Evolutionary conservation across 495 filamentous ascomycete genomes (phyloP).

Genomic region (Monascus purpureus): DNA sequence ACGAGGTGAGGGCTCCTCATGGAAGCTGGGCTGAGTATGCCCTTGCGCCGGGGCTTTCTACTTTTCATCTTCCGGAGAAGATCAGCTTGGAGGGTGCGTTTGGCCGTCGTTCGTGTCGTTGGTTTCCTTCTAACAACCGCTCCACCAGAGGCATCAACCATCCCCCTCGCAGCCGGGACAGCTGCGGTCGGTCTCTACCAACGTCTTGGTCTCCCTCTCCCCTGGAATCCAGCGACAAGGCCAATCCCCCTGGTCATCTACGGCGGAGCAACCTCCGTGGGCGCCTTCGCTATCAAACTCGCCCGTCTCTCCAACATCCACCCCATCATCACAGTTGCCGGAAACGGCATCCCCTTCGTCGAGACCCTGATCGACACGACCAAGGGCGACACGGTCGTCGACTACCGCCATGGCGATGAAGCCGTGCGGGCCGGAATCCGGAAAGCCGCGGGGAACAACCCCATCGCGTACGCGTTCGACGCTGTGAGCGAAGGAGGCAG

Average conservation of each 20-base stretch:
- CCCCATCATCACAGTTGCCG: slow-evolving; percentile 58
- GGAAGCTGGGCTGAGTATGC: slow-evolving; percentile 63
- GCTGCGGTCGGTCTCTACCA: slow-evolving; percentile 50
- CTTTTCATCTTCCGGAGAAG: slow-evolving; percentile 51
- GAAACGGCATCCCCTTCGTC: slow-evolving; percentile 40
- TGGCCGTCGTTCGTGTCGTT: neutral
- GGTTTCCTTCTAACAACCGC: neutral
- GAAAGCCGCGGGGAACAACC: slow-evolving; percentile 5
- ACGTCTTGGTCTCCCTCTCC: slow-evolving; percentile 45
- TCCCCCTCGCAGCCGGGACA: slow-evolving; percentile 66
- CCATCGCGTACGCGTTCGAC: slow-evolving; percentile 39
- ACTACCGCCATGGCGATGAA: slow-evolving; percentile 45
- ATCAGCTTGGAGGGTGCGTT: slow-evolving; percentile 43
- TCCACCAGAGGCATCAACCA: slow-evolving; percentile 47
- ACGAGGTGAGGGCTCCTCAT: slow-evolving; percentile 38
- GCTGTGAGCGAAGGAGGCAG: slow-evolving; percentile 39
- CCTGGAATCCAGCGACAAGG: slow-evolving; percentile 38
- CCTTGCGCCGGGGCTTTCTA: slow-evolving; percentile 46
- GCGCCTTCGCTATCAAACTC: slow-evolving; percentile 54
- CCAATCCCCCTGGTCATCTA: slow-evolving; percentile 48
- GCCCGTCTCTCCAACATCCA: slow-evolving; percentile 55
- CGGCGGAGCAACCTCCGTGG: slow-evolving; percentile 53
- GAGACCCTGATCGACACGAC: slow-evolving; percentile 41
- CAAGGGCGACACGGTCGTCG: slow-evolving; percentile 57
- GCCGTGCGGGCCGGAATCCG: slow-evolving; percentile 7